Evolutionary conservation across 2,329 filamentous ascomycete species (phyloP).

Genomic region (Neofusicoccum kwambonambiense): DNA sequence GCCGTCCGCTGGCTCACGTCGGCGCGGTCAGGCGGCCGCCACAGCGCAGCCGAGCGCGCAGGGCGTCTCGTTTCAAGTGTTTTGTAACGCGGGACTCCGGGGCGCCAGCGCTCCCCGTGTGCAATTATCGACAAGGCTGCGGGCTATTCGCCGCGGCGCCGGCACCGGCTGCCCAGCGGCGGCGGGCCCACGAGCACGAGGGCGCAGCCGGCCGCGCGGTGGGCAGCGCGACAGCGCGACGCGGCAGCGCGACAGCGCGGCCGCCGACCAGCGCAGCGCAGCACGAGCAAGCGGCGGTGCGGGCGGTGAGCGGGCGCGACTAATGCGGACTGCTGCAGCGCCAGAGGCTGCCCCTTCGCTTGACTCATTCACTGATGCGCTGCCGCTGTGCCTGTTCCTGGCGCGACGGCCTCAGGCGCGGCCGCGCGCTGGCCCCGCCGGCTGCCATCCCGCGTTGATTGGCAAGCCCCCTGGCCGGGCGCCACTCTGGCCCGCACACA

Average conservation of each 20-base stretch:
- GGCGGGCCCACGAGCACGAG: no score
- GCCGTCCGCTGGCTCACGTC: neutral
- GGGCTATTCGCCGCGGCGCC: no score
- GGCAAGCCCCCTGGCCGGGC: neutral
- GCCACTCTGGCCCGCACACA: constrained; percentile 2
- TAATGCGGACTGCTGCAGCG: neutral
- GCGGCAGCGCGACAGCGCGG: no score
- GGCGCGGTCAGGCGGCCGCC: neutral
- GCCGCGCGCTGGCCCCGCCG: neutral
- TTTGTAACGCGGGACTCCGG: neutral
- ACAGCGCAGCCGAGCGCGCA: neutral
- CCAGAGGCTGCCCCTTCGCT: neutral
- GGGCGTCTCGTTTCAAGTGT: constrained; percentile 7
- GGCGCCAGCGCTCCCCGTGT: no score
- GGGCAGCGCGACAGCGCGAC: no score
- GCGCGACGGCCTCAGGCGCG: neutral
- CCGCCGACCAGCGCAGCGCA: no score
- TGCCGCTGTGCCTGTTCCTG: neutral
- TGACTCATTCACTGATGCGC: neutral
- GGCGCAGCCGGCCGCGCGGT: no score
- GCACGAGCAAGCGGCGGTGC: neutral
- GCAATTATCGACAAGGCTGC: no score
- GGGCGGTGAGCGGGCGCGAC: constrained; percentile 6
- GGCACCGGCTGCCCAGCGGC: no score
- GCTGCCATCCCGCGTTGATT: constrained; percentile 1